A percentile compares a stretch with the other conserved stretches of the same genome.
Conservation (phyloP, 768 basidiomycete species). For the Chalciporus piperatus region DNA sequence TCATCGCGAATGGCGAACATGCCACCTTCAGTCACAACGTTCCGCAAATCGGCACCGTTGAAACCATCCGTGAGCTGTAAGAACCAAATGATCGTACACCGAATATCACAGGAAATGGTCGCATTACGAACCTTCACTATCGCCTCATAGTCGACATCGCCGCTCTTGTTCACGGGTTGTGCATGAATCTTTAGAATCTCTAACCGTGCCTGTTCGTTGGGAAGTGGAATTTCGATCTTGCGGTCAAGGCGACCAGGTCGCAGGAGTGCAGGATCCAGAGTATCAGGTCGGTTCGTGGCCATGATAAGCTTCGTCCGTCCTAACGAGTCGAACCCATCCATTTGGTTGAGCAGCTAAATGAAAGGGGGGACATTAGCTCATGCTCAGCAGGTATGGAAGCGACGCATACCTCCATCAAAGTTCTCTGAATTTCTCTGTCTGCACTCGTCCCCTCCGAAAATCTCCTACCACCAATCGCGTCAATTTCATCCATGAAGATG, state of each 20-base stretch:
- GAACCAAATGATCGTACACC: background rate
- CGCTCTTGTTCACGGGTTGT: slow-evolving; percentile 88
- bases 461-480: slow-evolving; percentile 91
- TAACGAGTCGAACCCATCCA: slow-evolving; percentile 99
- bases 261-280: slow-evolving; percentile 92
- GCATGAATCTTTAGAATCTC: slow-evolving; percentile 99
- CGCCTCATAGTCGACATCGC: slow-evolving; percentile 96
- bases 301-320: slow-evolving; percentile 97
- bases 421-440: slow-evolving; percentile 97
- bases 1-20: slow-evolving; percentile 99
- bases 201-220: slow-evolving; percentile 93
- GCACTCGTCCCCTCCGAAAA: slow-evolving; percentile 97
- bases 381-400: background rate
- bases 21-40: slow-evolving; percentile 92
- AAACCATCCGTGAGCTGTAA: slow-evolving; percentile 80
- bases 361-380: background rate
- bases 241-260: slow-evolving; percentile 95
- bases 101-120: background rate
- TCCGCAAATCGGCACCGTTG: slow-evolving; percentile 95
- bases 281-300: slow-evolving; percentile 99
- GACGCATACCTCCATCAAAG: slow-evolving; percentile 83
- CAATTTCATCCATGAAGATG: slow-evolving; percentile 98
- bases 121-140: slow-evolving; percentile 76
- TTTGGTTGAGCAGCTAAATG: slow-evolving; percentile 87
- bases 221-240: slow-evolving; percentile 96